Conservation (phyloP, 2,329 filamentous ascomycete species). For the Myotisia sp. region DNA sequence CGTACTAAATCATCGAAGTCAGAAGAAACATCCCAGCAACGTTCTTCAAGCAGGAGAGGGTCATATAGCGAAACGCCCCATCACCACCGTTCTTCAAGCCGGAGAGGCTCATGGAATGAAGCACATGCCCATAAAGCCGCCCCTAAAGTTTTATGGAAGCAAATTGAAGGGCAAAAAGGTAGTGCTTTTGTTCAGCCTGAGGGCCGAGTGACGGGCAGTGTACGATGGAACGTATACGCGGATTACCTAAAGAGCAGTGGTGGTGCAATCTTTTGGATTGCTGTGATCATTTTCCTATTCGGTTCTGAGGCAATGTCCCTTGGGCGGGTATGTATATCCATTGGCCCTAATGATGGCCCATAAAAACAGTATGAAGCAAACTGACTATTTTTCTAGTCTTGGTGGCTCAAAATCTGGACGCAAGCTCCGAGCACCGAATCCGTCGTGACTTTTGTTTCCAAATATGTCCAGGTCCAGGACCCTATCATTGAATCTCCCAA, state of each 20-base stretch:
- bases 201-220: conserved; percentile 2
- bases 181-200: background rate
- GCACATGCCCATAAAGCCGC: too few species aligned
- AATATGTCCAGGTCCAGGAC: background rate
- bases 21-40: background rate
- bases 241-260: conserved; percentile 3
- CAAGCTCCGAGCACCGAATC: background rate
- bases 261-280: conserved; percentile 2
- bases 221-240: conserved; percentile 2
- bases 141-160: too few species aligned
- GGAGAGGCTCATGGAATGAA: conserved; percentile 1
- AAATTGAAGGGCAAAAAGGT: too few species aligned
- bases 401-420: conserved; percentile 4
- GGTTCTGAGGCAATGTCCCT: background rate
- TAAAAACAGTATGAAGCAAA: background rate
- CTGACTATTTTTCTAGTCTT: background rate
- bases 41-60: background rate
- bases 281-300: conserved; percentile 1
- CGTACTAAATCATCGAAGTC: background rate
- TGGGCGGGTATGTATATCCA: background rate
- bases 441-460: too few species aligned
- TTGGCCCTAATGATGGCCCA: too few species aligned
- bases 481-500: too few species aligned
- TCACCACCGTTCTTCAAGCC: conserved; percentile 1
- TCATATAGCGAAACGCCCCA: background rate